Base-by-base conservation (phyloP, 345 rosid genomes). In the Bruguiera sexangula region DNA sequence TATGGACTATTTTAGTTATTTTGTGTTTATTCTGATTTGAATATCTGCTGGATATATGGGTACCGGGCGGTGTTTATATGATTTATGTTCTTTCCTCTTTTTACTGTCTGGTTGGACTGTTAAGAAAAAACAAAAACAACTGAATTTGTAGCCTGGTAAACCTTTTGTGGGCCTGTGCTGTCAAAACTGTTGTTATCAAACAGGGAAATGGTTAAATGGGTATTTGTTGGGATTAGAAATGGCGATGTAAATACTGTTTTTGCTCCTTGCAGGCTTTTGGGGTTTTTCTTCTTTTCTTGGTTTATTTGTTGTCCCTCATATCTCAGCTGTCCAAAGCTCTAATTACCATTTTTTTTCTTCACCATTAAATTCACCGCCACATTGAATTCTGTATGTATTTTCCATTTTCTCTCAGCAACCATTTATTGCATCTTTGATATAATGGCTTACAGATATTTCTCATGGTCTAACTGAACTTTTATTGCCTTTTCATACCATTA, bases 131-230 rank as follows among this genome's bases (percentile, higher is more conserved):
- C 76, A 79, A 36, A 79, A 64, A 51, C 36, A 57, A 1, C 50
- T 24, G 65, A 37, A 57, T 66, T 82, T 63, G 27, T 37, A 69
- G 73, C 34, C 30, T 71, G 75, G 51, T 77, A 65, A 79, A 31
- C 61, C 71, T 79, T 13, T 62, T 71, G 89, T 81, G 82, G 81
- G 81, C 76, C 80, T 82, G 65, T 76, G 77, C 82, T 71, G 90
- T 85, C 65, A 88, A 83, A 90, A 80, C 81, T 83, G 86, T 81
- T 73, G 61, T 73, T 73, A 32, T 82, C 86, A 82, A 81, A 81
- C 65, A 62, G 64, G 79, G 73, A 55, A 73, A 63, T 54, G 75
- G 76, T 75, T 79, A 60, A 67, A 58, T 63, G 77, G 69, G 66
- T 59, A 73, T 67, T 82, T 77, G 80, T 80, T 80, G 78, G 73